Evolutionary conservation across 2,329 filamentous ascomycete species (phyloP).

Genomic region (Xylaria polymorpha): DNA sequence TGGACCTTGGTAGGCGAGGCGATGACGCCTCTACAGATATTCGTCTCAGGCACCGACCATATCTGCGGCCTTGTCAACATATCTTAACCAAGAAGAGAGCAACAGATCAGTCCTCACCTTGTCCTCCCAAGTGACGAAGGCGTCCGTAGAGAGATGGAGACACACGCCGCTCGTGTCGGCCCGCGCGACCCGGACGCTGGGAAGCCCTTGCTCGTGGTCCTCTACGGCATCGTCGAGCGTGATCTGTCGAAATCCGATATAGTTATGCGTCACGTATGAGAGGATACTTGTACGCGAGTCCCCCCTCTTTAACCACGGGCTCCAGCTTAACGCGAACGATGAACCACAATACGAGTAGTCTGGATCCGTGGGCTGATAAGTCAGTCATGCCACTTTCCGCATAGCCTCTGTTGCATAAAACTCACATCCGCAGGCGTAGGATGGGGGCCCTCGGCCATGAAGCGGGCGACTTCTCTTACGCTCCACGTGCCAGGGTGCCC

Average conservation of each 20-base stretch:
- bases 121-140: conserved; percentile 68
- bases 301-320: conserved; percentile 60
- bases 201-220: conserved; percentile 47
- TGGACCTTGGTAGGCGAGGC: conserved; percentile 62
- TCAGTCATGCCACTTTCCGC: not conserved
- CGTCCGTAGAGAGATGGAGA: conserved; percentile 61
- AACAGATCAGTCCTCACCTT: conserved; percentile 49
- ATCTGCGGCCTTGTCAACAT: conserved; percentile 51
- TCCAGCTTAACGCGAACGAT: conserved; percentile 65
- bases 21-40: conserved; percentile 64
- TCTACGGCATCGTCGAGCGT: conserved; percentile 55
- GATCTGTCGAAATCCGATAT: conserved; percentile 66
- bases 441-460: conserved; percentile 61
- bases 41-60: conserved; percentile 54
- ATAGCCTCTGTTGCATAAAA: conserved; percentile 7
- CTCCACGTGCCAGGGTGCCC: conserved; percentile 56
- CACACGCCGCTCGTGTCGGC: conserved; percentile 62
- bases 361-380: conserved; percentile 53
- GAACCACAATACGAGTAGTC: conserved; percentile 62
- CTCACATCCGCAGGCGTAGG: conserved; percentile 48
- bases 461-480: conserved; percentile 63
- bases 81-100: not conserved
- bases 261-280: conserved; percentile 62
- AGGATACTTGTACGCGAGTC: conserved; percentile 57
- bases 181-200: conserved; percentile 55